phyloP scores from a whole-genome alignment of 768 basidiomycete species.

The Podaxis pistillaris region DNA sequence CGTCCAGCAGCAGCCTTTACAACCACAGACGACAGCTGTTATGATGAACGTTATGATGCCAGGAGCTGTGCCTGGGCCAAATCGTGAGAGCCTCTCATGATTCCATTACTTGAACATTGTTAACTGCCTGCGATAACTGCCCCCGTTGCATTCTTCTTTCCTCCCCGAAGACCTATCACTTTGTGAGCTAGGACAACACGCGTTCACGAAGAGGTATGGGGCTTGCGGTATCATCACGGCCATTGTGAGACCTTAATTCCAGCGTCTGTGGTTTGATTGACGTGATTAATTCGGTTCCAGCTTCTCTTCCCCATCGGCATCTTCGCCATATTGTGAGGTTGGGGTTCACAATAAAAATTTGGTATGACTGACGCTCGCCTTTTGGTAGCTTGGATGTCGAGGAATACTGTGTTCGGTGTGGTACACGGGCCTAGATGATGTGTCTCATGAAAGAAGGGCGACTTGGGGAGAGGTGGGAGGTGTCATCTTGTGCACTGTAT shows the following conservation, averaged over 20 bases:
- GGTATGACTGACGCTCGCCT: background rate
- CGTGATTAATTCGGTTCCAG: constrained; percentile 3
- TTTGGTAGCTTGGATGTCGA: constrained; percentile 11
- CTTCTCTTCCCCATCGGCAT: constrained; percentile 12
- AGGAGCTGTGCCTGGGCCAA: background rate
- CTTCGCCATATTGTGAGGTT: constrained; percentile 8
- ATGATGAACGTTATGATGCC: constrained; percentile 13
- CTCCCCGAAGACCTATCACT: background rate
- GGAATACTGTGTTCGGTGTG: constrained; percentile 9
- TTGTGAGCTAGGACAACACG: constrained; percentile 20
- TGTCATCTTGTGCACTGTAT: background rate
- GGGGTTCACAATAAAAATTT: background rate
- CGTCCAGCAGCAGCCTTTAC: background rate
- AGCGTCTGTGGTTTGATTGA: background rate
- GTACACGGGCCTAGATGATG: background rate
- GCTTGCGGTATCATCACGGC: constrained; percentile 25
- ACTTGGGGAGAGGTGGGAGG: background rate
- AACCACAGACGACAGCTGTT: constrained; percentile 5
- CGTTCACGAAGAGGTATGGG: constrained; percentile 22
- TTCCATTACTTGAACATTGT: background rate
- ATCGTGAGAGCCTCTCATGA: background rate
- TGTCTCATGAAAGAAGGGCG: background rate
- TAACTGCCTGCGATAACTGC: too few relatives aligned
- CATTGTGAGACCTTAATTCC: constrained; percentile 20
- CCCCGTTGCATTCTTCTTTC: background rate